A percentile compares a stretch with the other conserved stretches of the same genome.
These are phyloP conservation scores for Typha latifolia DNA, from an alignment of 176 grass and related monocot species.

Conservation along the genomic window DNA sequence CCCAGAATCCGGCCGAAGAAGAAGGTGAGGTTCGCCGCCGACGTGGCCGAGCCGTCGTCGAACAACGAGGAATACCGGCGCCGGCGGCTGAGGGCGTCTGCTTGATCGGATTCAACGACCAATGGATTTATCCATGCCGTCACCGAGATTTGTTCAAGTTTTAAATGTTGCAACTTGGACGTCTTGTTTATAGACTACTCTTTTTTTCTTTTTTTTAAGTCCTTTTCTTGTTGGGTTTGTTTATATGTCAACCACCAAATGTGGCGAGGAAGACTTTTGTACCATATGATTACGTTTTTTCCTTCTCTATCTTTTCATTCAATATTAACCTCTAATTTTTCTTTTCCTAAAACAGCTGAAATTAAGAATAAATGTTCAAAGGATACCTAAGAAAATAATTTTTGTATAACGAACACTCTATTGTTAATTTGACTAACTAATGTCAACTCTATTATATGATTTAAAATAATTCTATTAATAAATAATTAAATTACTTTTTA, in stretches of 20 bases:
- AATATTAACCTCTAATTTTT: neutral
- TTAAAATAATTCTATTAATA: too few species aligned
- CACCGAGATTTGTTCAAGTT: neutral
- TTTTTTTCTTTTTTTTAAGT: neutral
- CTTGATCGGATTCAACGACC: neutral
- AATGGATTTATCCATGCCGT: neutral
- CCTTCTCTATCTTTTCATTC: neutral
- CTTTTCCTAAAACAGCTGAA: neutral
- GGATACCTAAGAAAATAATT: too few species aligned
- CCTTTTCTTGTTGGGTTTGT: neutral
- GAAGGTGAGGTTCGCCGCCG: slow-evolving; percentile 69
- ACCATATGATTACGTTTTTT: neutral
- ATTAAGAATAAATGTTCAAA: too few species aligned
- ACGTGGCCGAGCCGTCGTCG: slow-evolving; percentile 53
- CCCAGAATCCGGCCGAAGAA: slow-evolving; percentile 15
- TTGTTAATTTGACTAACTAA: too few species aligned
- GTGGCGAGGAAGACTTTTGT: neutral
- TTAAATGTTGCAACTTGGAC: neutral
- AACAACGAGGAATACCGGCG: slow-evolving; percentile 45
- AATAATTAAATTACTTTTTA: too few species aligned
- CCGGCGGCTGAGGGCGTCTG: neutral
- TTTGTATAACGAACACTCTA: too few species aligned
- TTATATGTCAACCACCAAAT: neutral
- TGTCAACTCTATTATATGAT: too few species aligned
- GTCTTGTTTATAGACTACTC: neutral